Base-by-base conservation (phyloP, 2,329 filamentous ascomycete species). In the Dactylonectria macrodidyma region DNA sequence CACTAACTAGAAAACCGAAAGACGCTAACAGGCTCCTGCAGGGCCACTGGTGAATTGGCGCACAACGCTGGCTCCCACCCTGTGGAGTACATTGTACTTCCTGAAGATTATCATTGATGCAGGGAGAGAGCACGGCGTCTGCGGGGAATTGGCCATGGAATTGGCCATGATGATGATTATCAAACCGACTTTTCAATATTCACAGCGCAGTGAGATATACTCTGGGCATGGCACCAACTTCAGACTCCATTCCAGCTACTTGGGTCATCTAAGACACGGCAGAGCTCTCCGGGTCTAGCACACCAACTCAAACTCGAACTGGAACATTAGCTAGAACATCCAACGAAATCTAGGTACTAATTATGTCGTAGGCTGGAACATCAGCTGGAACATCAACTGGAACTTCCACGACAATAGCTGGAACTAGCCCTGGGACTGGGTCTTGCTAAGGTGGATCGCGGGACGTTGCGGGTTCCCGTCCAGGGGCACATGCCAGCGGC, bases 391-490 rank as follows among this genome's bases (percentile, higher is more conserved):
- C 51, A 38, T 10, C 10, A 36, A 16, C 44, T 65, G 62, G 56
- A 65, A 65, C 57, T 52, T 38, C 46, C 58, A 46, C 47, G 58
- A 54, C 51, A 62, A 66, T 51, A 41, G 41, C 56, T 59, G 48
- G 48, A 65, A 59, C 48, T 62, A 55, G 68, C 47, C 62, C 59
- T 60, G 34, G 56, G 58, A 44, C 71, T 70, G 72, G 66, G 71
- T 67, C 72, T 58, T 54, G 60, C 72, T 62, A 70, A 47, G 59
- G 74, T 70, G 65, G 71, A 65, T 63, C 51, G 36, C 69, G 71
- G 71, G 72, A 75, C 72, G 71, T 73, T 75, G 69, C 69, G 71
- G 66, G 66, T 68, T 64, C 70, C 63, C 65, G 54, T 64, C 60
- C 67, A 65, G 65, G 67, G 51, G 56, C 59, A 67, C 66, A 65